Base-by-base conservation (phyloP, 2,329 filamentous ascomycete genomes). In the Mycogone perniciosa region DNA sequence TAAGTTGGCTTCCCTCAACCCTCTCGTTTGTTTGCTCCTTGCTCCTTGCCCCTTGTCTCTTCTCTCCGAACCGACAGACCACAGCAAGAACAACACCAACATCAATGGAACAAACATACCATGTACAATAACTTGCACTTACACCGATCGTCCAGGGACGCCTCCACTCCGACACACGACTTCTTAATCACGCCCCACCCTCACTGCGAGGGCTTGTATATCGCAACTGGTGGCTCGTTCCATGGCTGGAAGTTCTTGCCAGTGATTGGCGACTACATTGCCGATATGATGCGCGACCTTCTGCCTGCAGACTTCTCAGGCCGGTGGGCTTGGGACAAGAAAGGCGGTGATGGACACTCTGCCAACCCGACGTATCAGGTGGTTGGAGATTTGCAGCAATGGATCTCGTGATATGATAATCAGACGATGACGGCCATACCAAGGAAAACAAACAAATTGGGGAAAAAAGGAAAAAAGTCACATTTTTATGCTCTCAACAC, bases 181-280 rank as follows among this genome's bases (percentile, higher is more conserved):
- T 82, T 81, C 58, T 69, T 85, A 48, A 76, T 85, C 57, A 74
- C 75, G 6, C 74, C 79, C 2, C 71, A 80, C 54, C 64, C 71
- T 5, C 65, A 71, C 57, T 80, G 55, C 52, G 58, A 61, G 37
- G 79, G 79, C 52, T 64, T 86, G 10, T 84, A 77, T 62, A 62
- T 86, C 27, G 82, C 81, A 0, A 78, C 77, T 0, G 81, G 79
- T 9, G 82, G 82, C 1, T 84, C 80, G 9, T 82, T 84, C 55
- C 82, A 85, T 60, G 76, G 77, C 31, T 84, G 77, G 75, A 85
- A 85, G 62, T 84, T 85, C 59, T 67, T 85, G 29, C 81, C 81
- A 1, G 77, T 76, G 27, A 77, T 83, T 55, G 81, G 82, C 4
- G 75, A 77, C 52, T 85, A 85, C 62, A 70, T 81, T 51, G 67